Evolutionary conservation across 371 early-diverging fungal species (phyloP), one percentile per base, ranked within the genome.

Genomic region (Coemansia sp.): DNA sequence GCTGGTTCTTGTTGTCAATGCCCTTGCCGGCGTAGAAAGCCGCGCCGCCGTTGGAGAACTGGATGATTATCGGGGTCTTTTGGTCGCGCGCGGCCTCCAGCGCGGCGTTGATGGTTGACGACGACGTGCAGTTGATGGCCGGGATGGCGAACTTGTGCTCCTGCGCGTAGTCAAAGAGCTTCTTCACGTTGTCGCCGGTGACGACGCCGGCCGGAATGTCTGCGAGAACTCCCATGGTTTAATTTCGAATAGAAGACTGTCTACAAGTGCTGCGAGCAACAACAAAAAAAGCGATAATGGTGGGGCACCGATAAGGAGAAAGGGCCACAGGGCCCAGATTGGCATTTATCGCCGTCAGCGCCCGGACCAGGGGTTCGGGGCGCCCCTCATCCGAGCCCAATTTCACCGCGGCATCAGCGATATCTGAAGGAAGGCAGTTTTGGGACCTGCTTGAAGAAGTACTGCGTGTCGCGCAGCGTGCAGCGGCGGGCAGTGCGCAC

Each of bases 101-200:
- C 50, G 87, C 86, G 59, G 94, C 94, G 74, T 93, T 94, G 77
- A 93, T 77, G 63, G 93, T 92, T 63, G 92, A 92, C 49, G 93
- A 90, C 58, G 91, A 88, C 68, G 93, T 93, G 86, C 92, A 92
- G 86, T 94, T 94, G 81, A 94, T 88, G 59, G 94, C 93, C 59
- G 94, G 94, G 78, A 94, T 94, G 67, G 94, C 94, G 66, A 92
- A 94, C 42, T 82, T 77, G 70, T 94, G 81, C 72, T 89, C 84
- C 65, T 86, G 86, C 55, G 92, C 92, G 65, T 93, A 92, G 65
- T 85, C 81, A 63, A 90, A 90, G 63, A 94, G 78, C 86, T 93
- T 94, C 78, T 84, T 83, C 69, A 93, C 84, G 78, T 92, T 82
- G 75, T 93, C 87, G 66, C 94, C 94, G 63, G 93, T 90, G 74